Evolutionary conservation across 179 eudicot species (phyloP).

Genomic region (Silene vulgaris): DNA sequence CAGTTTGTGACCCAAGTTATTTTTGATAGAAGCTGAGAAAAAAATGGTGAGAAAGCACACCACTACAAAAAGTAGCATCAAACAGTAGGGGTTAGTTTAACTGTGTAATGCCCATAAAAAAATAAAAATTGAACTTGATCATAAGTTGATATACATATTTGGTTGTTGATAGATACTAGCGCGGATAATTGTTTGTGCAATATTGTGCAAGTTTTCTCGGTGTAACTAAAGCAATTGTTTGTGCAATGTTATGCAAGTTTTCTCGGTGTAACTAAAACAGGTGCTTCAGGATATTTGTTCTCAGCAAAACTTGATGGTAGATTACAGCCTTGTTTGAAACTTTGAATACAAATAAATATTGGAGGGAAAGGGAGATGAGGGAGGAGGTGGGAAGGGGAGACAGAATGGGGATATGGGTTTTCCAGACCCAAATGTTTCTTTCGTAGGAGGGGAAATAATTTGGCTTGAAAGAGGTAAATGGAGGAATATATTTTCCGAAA

Average conservation of each 20-base stretch:
- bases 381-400: too few relatives aligned
- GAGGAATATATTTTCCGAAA: too few relatives aligned
- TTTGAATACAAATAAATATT: too few relatives aligned
- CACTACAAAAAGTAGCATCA: neutral
- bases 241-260: neutral
- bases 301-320: neutral
- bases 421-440: too few relatives aligned
- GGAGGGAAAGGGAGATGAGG: too few relatives aligned
- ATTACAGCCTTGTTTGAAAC: neutral
- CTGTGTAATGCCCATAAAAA: neutral
- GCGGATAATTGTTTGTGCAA: neutral
- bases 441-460: too few relatives aligned
- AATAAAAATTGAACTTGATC: neutral
- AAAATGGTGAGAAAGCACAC: conserved; percentile 5
- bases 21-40: neutral
- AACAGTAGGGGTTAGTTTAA: neutral
- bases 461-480: too few relatives aligned
- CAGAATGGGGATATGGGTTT: too few relatives aligned
- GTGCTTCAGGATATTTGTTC: neutral
- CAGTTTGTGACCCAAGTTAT: neutral
- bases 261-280: neutral
- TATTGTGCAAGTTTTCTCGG: neutral
- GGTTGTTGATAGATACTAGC: neutral
- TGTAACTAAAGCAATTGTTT: conserved; percentile 3
- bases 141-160: neutral